phyloP scores from a whole-genome alignment of 345 rosid species.

The Turritis glabra region DNA sequence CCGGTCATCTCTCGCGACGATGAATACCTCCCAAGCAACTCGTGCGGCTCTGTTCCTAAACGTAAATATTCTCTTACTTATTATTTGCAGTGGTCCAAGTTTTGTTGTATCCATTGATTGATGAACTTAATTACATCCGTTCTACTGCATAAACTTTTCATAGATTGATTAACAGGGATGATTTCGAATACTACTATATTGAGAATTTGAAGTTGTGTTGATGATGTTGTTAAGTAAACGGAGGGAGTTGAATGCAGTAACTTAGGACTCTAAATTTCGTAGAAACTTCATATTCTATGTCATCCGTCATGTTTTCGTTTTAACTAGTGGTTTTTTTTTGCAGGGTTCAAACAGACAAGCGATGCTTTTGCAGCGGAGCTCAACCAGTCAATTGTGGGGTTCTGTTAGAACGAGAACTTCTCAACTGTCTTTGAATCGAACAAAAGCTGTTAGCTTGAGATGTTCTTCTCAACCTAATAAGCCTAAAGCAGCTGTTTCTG shows the following conservation, averaged over 20 bases:
- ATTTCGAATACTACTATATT: neutral
- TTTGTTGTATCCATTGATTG: conserved; percentile 3
- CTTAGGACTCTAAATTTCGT: neutral
- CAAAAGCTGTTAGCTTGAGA: conserved; percentile 48
- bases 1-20: conserved; percentile 12
- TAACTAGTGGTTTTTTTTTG: conserved; percentile 15
- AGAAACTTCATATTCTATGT: neutral
- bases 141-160: neutral
- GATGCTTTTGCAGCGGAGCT: conserved; percentile 47
- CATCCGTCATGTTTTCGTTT: neutral
- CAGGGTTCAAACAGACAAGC: conserved; percentile 68
- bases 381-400: conserved; percentile 50
- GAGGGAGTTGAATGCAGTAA: neutral
- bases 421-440: conserved; percentile 10
- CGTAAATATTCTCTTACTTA: conserved; percentile 23
- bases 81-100: neutral
- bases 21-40: conserved; percentile 37
- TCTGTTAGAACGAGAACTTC: conserved; percentile 32
- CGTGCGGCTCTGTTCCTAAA: conserved; percentile 36
- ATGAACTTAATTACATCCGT: neutral
- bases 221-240: conserved; percentile 9
- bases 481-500: conserved; percentile 53
- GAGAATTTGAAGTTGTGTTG: neutral
- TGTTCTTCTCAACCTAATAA: conserved; percentile 50
- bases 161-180: neutral